These are phyloP conservation scores for Quercus robur DNA, from an alignment of 306 rosid species.

Conservation along the genomic window DNA sequence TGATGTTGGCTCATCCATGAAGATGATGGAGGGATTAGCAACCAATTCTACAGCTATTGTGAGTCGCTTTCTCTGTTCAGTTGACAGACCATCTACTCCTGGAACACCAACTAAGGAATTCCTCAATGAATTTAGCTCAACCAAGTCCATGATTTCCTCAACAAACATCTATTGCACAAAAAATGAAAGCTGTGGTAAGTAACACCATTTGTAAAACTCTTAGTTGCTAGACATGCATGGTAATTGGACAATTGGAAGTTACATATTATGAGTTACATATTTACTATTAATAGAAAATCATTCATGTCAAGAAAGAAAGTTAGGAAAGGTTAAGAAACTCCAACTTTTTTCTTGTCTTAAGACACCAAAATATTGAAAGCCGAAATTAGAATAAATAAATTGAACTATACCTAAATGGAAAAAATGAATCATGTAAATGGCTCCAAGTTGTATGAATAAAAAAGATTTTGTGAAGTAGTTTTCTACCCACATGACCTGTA, in stretches of 20 bases:
- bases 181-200: neutral
- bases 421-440: neutral
- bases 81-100: constrained; percentile 46
- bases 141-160: constrained; percentile 49
- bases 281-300: neutral
- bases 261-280: neutral
- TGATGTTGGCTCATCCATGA: constrained; percentile 63
- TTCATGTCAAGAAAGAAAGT: neutral
- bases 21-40: constrained; percentile 57
- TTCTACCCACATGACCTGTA: too few species aligned
- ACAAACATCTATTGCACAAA: constrained; percentile 37
- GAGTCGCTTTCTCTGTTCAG: constrained; percentile 55
- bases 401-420: neutral
- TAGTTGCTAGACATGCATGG: too few species aligned
- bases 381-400: neutral
- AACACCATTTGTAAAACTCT: neutral
- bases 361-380: neutral
- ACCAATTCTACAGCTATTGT: constrained; percentile 55
- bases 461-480: neutral
- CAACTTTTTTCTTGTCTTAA: neutral
- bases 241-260: too few species aligned
- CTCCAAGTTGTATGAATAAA: neutral
- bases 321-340: neutral
- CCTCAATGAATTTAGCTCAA: constrained; percentile 42
- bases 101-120: constrained; percentile 54